phyloP scores from a whole-genome alignment of 805 yeast genomes.

The Barnettozyma vustinii region DNA sequence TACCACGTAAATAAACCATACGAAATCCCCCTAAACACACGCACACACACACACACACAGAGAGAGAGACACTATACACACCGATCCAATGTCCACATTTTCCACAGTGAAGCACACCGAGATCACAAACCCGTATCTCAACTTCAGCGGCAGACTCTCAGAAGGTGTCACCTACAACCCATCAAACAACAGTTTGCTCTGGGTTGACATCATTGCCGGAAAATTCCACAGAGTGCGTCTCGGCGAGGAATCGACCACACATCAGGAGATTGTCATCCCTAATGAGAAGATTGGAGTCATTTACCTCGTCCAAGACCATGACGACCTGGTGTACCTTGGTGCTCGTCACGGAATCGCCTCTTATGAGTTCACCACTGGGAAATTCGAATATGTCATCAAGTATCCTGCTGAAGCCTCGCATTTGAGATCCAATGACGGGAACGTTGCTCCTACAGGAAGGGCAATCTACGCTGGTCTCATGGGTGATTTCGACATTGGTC shows the following conservation, averaged over 20 bases:
- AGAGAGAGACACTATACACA: not conserved
- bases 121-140: slow-evolving; percentile 13
- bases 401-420: slow-evolving; percentile 31
- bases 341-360: slow-evolving; percentile 59
- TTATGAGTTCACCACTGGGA: slow-evolving; percentile 37
- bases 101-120: slow-evolving; percentile 1
- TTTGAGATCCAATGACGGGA: slow-evolving; percentile 77
- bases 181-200: slow-evolving; percentile 41
- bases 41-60: not conserved
- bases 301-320: slow-evolving; percentile 46
- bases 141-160: slow-evolving; percentile 36
- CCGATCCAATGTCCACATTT: not conserved
- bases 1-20: not conserved
- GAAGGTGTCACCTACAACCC: slow-evolving; percentile 67
- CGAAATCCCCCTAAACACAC: not conserved
- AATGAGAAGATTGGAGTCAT: slow-evolving; percentile 62
- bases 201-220: slow-evolving; percentile 38
- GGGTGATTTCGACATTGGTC: slow-evolving; percentile 46
- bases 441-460: slow-evolving; percentile 69
- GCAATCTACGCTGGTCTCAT: slow-evolving; percentile 74
- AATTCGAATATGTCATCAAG: slow-evolving; percentile 32
- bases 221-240: slow-evolving; percentile 28
- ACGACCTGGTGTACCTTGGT: slow-evolving; percentile 53
- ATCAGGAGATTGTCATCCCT: slow-evolving; percentile 35
- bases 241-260: slow-evolving; percentile 27